Percentiles rank a stretch among this genome's conserved stretches.
Evolutionary conservation across 2,329 filamentous ascomycete genomes (phyloP).

Genomic region (Bipolaris cookei): DNA sequence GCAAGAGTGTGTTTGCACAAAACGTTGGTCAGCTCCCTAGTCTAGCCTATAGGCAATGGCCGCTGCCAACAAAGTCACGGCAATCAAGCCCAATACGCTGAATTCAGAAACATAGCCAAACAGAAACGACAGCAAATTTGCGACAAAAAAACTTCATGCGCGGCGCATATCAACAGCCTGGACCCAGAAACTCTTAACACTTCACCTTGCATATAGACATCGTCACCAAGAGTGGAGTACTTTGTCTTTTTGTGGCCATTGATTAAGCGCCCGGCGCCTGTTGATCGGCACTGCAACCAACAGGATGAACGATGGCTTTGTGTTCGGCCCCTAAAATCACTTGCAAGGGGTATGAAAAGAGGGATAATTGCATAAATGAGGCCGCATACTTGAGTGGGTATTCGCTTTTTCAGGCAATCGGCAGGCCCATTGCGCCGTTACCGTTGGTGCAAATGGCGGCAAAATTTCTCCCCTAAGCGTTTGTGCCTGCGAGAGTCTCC

Average conservation of each 20-base stretch:
- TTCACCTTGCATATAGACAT: slow-evolving; percentile 2
- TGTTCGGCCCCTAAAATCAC: slow-evolving; percentile 10
- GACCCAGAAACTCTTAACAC: neutral
- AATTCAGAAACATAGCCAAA: neutral
- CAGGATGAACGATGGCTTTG: slow-evolving; percentile 13
- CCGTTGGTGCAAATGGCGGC: slow-evolving; percentile 11
- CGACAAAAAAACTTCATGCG: neutral
- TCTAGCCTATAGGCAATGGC: neutral
- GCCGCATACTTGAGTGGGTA: neutral
- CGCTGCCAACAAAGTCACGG: neutral
- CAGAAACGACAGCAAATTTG: neutral
- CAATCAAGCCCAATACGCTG: neutral
- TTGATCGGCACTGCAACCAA: slow-evolving; percentile 6
- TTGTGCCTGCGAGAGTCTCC: slow-evolving; percentile 3
- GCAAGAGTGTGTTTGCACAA: neutral
- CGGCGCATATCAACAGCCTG: neutral
- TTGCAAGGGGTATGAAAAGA: slow-evolving; percentile 7
- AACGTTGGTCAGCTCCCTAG: neutral
- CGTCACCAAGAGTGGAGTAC: slow-evolving; percentile 4
- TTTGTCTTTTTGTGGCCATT: slow-evolving; percentile 11
- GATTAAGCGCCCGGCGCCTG: slow-evolving; percentile 20
- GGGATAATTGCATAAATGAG: slow-evolving; percentile 14
- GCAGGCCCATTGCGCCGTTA: neutral
- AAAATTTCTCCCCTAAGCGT: slow-evolving; percentile 3
- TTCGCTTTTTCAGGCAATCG: neutral